Conservation (phyloP, 306 rosid species). For the Ceratonia siliqua region DNA sequence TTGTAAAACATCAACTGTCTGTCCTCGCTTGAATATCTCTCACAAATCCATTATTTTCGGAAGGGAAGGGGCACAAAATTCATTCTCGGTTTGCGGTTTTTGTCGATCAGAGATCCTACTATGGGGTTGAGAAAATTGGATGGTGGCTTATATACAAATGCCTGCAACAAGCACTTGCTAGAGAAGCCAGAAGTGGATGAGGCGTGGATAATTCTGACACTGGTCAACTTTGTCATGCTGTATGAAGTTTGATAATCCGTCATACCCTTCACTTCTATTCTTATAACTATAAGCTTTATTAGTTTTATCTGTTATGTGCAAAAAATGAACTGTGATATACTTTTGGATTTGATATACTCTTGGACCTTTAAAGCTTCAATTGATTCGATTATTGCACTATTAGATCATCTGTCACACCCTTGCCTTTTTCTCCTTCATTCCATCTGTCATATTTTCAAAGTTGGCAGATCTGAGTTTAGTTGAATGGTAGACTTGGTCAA, state of each 20-base stretch:
- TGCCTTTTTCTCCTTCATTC: background rate
- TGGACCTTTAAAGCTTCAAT: background rate
- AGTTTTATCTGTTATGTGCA: background rate
- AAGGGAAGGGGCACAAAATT: background rate
- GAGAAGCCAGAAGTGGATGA: background rate
- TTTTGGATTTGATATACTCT: slow-evolving; percentile 1
- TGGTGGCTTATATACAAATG: background rate
- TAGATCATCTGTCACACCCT: background rate
- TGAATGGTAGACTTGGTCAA: slow-evolving; percentile 3
- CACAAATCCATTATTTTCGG: background rate
- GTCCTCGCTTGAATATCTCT: background rate
- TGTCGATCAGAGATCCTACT: background rate
- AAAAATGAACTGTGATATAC: background rate
- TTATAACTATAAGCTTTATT: background rate
- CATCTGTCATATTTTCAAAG: background rate
- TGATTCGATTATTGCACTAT: background rate
- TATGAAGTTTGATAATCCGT: background rate
- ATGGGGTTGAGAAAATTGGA: slow-evolving; percentile 8
- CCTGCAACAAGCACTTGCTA: background rate
- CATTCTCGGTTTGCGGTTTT: background rate
- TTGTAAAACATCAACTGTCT: background rate
- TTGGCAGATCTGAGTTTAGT: slow-evolving; percentile 1
- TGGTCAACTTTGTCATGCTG: background rate
- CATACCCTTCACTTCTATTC: background rate
- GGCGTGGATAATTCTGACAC: background rate